Conservation (phyloP, 805 yeast species). For the Clavispora phyllophila region DNA sequence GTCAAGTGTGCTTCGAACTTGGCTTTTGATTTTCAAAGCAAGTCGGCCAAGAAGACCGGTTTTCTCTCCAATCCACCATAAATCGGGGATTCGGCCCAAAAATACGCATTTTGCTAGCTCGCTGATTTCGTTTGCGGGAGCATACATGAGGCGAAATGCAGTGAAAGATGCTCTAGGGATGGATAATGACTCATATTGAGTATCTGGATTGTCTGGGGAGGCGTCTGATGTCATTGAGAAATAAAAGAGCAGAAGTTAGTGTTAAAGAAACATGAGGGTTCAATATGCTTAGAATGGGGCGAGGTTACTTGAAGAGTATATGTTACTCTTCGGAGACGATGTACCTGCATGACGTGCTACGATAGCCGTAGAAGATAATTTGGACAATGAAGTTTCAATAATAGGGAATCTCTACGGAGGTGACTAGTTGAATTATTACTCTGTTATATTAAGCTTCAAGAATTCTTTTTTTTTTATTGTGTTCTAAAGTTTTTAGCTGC, state of each 20-base stretch:
- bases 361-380: too few relatives aligned
- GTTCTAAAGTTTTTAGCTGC: too few relatives aligned
- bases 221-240: neutral
- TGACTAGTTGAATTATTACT: too few relatives aligned
- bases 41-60: neutral
- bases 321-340: neutral
- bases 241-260: too few relatives aligned
- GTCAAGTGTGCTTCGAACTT: neutral
- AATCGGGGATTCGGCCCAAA: slow-evolving; percentile 54
- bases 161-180: slow-evolving; percentile 56
- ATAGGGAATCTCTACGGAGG: too few relatives aligned
- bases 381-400: too few relatives aligned
- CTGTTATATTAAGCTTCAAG: too few relatives aligned
- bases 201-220: neutral
- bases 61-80: slow-evolving; percentile 35
- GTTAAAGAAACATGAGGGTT: neutral
- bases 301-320: too few relatives aligned
- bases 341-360: neutral
- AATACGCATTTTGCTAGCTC: slow-evolving; percentile 44
- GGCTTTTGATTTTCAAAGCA: neutral
- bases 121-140: slow-evolving; percentile 44
- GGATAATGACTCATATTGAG: neutral
- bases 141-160: slow-evolving; percentile 52
- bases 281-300: too few relatives aligned
- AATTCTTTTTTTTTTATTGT: too few relatives aligned